Conservation (phyloP, 2,329 filamentous ascomycete species). For the Lasiodiplodia hormozganensis region DNA sequence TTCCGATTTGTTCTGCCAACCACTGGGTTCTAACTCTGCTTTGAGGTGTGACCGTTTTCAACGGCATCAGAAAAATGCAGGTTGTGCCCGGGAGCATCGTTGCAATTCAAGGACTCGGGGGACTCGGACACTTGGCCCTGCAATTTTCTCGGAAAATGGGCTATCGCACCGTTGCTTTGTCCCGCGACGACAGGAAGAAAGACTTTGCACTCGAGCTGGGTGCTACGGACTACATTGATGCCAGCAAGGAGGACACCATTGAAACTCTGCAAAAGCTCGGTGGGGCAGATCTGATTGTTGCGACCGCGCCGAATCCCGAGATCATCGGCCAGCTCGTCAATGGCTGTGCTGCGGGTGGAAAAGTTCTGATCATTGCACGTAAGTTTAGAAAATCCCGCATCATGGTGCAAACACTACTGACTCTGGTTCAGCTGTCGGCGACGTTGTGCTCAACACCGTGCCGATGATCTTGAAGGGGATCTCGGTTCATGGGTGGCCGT, state of each 20-base stretch:
- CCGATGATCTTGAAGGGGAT: constrained; percentile 55
- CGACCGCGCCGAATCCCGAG: constrained; percentile 67
- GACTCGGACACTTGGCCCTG: constrained; percentile 60
- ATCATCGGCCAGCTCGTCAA: constrained; percentile 61
- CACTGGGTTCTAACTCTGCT: too few relatives aligned
- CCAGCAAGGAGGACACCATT: constrained; percentile 58
- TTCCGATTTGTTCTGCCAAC: rapidly evolving
- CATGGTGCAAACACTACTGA: too few relatives aligned
- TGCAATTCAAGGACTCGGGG: constrained; percentile 61
- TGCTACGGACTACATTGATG: constrained; percentile 64
- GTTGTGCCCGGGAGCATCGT: constrained; percentile 55
- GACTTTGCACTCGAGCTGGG: constrained; percentile 62
- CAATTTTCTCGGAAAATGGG: constrained; percentile 63
- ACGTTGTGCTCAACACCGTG: constrained; percentile 52
- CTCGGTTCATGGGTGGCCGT: constrained; percentile 60
- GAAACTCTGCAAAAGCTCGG: constrained; percentile 63
- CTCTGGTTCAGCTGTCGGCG: constrained; percentile 43
- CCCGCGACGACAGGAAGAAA: constrained; percentile 58
- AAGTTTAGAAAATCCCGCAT: too few relatives aligned
- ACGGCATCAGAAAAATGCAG: constrained; percentile 57
- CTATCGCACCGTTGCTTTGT: constrained; percentile 60
- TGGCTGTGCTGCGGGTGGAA: constrained; percentile 63
- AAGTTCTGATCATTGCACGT: constrained; percentile 64
- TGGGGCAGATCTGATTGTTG: constrained; percentile 67
- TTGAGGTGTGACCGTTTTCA: constrained; percentile 57